These are phyloP conservation scores for Russula virescens DNA, from an alignment of 768 basidiomycete species.

Conservation along the genomic window DNA sequence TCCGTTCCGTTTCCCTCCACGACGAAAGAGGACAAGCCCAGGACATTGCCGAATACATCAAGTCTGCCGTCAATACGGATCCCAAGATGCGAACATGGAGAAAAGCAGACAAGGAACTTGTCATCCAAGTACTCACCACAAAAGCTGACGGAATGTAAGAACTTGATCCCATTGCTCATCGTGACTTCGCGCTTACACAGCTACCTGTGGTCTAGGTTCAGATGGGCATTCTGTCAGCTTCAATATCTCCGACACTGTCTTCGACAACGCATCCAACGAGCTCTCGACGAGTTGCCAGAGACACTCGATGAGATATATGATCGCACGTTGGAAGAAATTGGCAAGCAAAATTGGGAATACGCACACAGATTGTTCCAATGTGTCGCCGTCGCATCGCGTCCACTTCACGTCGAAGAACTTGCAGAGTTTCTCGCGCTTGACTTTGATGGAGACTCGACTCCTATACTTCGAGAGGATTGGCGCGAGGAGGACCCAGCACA, in stretches of 20 bases:
- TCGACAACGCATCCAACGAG: neutral
- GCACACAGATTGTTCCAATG: slow-evolving; percentile 8
- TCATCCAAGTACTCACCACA: neutral
- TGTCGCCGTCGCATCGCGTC: neutral
- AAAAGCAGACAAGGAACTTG: neutral
- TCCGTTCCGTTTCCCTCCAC: neutral
- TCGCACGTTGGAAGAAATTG: neutral
- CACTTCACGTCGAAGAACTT: slow-evolving; percentile 1
- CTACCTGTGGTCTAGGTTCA: neutral
- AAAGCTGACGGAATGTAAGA: slow-evolving; percentile 3
- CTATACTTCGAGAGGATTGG: neutral
- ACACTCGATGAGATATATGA: slow-evolving; percentile 1
- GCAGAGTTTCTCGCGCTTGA: neutral
- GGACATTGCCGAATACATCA: neutral
- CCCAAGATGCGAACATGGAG: neutral
- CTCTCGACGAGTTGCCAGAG: neutral
- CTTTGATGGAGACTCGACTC: neutral
- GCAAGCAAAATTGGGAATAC: neutral
- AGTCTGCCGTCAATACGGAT: neutral
- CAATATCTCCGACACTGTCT: neutral
- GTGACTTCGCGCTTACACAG: neutral
- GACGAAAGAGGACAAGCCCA: neutral
- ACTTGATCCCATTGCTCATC: neutral
- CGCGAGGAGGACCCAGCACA: neutral
- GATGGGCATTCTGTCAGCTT: slow-evolving; percentile 1